These are phyloP conservation scores for Platismatia glauca DNA, from an alignment of 495 filamentous ascomycete species.

Conservation along the genomic window DNA sequence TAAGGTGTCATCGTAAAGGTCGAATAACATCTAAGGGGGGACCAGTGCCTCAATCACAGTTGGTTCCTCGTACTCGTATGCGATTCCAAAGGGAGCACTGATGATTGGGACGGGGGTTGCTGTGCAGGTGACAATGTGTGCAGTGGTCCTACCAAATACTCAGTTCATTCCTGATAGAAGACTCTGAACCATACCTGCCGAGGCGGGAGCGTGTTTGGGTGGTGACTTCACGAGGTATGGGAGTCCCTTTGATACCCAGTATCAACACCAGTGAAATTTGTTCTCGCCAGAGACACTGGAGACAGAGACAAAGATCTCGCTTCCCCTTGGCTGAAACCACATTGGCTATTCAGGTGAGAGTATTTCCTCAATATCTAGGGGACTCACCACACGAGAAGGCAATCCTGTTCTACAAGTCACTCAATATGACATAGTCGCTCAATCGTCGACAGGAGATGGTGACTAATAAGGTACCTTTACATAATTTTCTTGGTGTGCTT, in stretches of 20 bases:
- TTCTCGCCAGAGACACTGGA: not conserved
- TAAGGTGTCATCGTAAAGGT: no score
- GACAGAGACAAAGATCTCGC: not conserved
- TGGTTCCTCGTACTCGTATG: no score
- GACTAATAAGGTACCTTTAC: not conserved
- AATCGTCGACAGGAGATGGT: not conserved
- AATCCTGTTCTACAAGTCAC: no score
- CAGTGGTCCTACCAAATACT: not conserved
- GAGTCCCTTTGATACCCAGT: not conserved
- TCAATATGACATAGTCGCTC: not conserved
- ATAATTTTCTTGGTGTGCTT: not conserved
- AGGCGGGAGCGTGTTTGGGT: not conserved
- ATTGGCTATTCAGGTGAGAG: not conserved
- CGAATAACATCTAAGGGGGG: no score
- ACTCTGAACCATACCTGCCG: not conserved
- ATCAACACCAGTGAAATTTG: not conserved
- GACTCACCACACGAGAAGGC: not conserved
- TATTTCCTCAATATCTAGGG: not conserved
- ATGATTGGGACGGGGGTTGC: constrained; percentile 11
- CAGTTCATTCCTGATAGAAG: not conserved
- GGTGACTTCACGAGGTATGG: not conserved
- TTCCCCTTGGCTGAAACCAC: not conserved
- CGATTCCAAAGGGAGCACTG: constrained; percentile 1
- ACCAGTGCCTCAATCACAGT: no score
- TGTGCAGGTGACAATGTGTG: constrained; percentile 11